Conservation (phyloP, 179 eudicot genomes). For the Corrigiola litoralis region DNA sequence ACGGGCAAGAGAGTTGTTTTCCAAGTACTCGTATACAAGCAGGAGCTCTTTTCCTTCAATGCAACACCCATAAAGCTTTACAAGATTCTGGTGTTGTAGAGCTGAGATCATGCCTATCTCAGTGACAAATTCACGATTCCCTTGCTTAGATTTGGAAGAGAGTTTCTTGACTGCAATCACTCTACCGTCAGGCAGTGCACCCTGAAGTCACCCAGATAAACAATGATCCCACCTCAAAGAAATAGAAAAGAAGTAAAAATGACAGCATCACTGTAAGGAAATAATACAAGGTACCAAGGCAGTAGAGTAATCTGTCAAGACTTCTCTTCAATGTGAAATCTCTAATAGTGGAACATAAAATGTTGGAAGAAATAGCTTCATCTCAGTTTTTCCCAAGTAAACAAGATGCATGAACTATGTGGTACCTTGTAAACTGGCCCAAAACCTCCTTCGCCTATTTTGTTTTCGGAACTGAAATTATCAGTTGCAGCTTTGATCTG, state of each 20-base stretch:
- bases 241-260: too few relatives aligned
- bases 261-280: too few relatives aligned
- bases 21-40: slow-evolving; percentile 66
- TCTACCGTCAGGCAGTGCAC: slow-evolving; percentile 55
- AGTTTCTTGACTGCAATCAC: slow-evolving; percentile 77
- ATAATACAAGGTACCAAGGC: too few relatives aligned
- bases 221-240: too few relatives aligned
- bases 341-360: too few relatives aligned
- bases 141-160: slow-evolving; percentile 77
- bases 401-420: background rate
- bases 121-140: slow-evolving; percentile 74
- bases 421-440: slow-evolving; percentile 42
- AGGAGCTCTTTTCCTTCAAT: slow-evolving; percentile 64
- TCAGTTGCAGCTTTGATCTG: slow-evolving; percentile 38
- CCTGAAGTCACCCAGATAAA: slow-evolving; percentile 33
- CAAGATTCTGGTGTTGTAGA: slow-evolving; percentile 75
- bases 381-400: too few relatives aligned
- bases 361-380: too few relatives aligned
- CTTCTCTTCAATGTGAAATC: too few relatives aligned
- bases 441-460: slow-evolving; percentile 47
- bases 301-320: background rate
- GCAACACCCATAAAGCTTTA: slow-evolving; percentile 69
- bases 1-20: slow-evolving; percentile 67
- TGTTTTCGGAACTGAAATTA: slow-evolving; percentile 25
- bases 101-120: slow-evolving; percentile 82